Evolutionary conservation across 176 grass and related monocot genomes (phyloP).

Genomic region (Canna indica): DNA sequence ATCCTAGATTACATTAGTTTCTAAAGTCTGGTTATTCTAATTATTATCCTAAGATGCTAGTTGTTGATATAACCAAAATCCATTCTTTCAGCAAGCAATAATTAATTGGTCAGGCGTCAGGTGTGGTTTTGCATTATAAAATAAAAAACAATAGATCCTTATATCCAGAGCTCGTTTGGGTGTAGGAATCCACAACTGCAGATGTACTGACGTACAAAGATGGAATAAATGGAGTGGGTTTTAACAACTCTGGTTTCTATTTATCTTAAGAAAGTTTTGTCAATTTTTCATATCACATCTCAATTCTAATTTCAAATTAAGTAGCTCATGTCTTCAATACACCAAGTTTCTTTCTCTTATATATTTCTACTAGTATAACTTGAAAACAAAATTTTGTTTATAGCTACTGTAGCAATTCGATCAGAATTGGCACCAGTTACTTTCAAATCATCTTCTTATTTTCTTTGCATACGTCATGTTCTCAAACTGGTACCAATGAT

Average conservation of each 20-base stretch:
- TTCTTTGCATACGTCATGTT: background rate
- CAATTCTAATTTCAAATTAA: background rate
- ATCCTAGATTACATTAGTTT: too few relatives aligned
- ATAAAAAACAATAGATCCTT: background rate
- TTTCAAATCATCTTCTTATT: background rate
- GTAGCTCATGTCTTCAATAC: background rate
- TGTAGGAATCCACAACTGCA: background rate
- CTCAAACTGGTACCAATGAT: background rate
- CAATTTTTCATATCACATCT: background rate
- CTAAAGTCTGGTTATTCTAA: too few relatives aligned
- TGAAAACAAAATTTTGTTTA: background rate
- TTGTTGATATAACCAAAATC: too few relatives aligned
- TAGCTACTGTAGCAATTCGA: background rate
- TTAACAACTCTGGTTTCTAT: background rate
- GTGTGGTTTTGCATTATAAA: too few relatives aligned
- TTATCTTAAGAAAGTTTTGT: background rate
- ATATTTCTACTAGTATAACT: background rate
- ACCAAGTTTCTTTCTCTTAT: background rate
- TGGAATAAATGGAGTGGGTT: too few relatives aligned
- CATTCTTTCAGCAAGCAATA: too few relatives aligned
- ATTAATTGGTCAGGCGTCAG: too few relatives aligned
- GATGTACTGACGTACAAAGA: too few relatives aligned
- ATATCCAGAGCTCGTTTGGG: background rate
- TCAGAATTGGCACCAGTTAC: background rate
- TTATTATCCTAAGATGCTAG: too few relatives aligned